These are phyloP conservation scores for Ascochyta rabiei DNA, from an alignment of 2,329 filamentous ascomycete genomes.

Conservation along the genomic window DNA sequence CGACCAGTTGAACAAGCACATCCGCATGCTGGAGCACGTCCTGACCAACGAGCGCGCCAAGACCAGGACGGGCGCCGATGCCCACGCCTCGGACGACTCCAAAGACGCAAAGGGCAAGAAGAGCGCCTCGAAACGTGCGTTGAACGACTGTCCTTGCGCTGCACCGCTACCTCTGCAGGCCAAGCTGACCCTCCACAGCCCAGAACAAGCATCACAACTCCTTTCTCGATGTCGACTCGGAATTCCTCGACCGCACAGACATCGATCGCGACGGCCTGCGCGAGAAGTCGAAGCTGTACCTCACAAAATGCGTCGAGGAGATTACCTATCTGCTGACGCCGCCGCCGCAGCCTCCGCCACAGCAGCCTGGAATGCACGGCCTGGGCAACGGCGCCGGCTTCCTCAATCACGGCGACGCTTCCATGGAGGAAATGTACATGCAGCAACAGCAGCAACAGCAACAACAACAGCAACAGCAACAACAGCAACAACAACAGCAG, in stretches of 20 bases:
- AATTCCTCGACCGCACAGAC: slow-evolving; percentile 52
- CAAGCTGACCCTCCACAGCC: slow-evolving; percentile 48
- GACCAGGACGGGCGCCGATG: slow-evolving; percentile 62
- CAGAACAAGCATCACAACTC: slow-evolving; percentile 56
- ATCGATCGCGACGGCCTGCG: slow-evolving; percentile 63
- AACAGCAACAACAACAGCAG: too few species aligned
- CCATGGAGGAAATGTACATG: slow-evolving; percentile 65
- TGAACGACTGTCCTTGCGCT: slow-evolving; percentile 21
- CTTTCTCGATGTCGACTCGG: slow-evolving; percentile 57
- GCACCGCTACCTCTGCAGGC: neutral
- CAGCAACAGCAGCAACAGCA: slow-evolving; percentile 36
- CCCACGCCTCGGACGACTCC: slow-evolving; percentile 53
- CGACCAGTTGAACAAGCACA: slow-evolving; percentile 87
- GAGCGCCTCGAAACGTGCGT: slow-evolving; percentile 29
- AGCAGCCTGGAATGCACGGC: slow-evolving; percentile 51
- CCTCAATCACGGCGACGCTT: slow-evolving; percentile 58
- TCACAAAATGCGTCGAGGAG: slow-evolving; percentile 71
- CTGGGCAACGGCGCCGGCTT: slow-evolving; percentile 49
- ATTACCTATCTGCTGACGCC: slow-evolving; percentile 71
- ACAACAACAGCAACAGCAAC: slow-evolving; percentile 54
- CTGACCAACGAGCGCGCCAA: slow-evolving; percentile 81
- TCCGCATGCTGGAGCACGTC: slow-evolving; percentile 85
- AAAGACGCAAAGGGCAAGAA: slow-evolving; percentile 45
- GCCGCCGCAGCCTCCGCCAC: slow-evolving; percentile 65
- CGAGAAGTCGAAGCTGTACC: slow-evolving; percentile 67